Evolutionary conservation across 768 basidiomycete species (phyloP).

Genomic region (Kondoa malvinella): DNA sequence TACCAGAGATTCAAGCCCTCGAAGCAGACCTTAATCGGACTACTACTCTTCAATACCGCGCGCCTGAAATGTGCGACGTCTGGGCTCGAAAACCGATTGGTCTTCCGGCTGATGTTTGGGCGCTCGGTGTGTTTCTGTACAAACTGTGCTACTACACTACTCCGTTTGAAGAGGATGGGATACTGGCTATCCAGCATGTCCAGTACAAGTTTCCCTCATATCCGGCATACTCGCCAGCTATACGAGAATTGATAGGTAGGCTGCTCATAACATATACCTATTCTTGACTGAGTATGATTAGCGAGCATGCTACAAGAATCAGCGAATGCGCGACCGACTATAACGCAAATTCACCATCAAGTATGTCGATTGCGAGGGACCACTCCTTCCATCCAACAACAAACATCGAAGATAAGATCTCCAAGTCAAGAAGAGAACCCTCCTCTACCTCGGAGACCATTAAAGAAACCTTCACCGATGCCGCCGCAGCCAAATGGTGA

Average conservation of each 20-base stretch:
- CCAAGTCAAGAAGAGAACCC: background rate
- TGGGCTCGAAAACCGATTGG: conserved; percentile 61
- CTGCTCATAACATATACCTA: conserved; percentile 15
- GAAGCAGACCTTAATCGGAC: conserved; percentile 85
- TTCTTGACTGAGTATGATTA: conserved; percentile 6
- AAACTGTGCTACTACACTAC: conserved; percentile 99
- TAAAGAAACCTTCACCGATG: conserved; percentile 12
- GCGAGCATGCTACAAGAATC: conserved; percentile 86
- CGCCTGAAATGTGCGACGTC: conserved; percentile 97
- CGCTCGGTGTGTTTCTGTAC: conserved; percentile 85
- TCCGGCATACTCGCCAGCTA: conserved; percentile 19
- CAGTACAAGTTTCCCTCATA: conserved; percentile 48
- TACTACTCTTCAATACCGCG: conserved; percentile 90
- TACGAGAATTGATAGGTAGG: conserved; percentile 24
- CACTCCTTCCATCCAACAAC: conserved; percentile 2
- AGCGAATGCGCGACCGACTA: conserved; percentile 64
- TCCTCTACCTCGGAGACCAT: background rate
- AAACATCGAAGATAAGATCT: background rate
- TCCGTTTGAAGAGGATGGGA: conserved; percentile 94
- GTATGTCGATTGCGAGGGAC: conserved; percentile 57
- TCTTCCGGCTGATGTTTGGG: conserved; percentile 61
- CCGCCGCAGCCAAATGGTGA: background rate
- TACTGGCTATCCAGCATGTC: conserved; percentile 86
- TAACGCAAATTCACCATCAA: conserved; percentile 65
- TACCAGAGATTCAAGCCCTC: conserved; percentile 65